Evolutionary conservation across 129 eudicot species (phyloP).

Genomic region (Daucus carota): DH1_v3.0 NC_030383.2:56807501-56808000

Average conservation of each 20-base stretch:
- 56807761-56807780: neutral
- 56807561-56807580: neutral
- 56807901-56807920: neutral
- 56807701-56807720: neutral
- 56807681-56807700: neutral
- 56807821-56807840: neutral
- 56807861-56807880: neutral
- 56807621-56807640: neutral
- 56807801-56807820: neutral
- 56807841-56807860: neutral
- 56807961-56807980: constrained; percentile 60
- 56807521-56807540: neutral
- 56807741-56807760: neutral
- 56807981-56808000: constrained; percentile 58
- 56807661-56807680: neutral
- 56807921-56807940: constrained; percentile 35
- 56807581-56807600: too few relatives aligned
- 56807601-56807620: neutral
- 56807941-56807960: constrained; percentile 67
- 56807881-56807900: neutral
- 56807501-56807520: neutral
- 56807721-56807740: neutral
- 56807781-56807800: neutral
- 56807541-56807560: neutral
- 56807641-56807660: neutral